phyloP scores from a whole-genome alignment of 305 asterid species.

The Striga hermonthica region DNA sequence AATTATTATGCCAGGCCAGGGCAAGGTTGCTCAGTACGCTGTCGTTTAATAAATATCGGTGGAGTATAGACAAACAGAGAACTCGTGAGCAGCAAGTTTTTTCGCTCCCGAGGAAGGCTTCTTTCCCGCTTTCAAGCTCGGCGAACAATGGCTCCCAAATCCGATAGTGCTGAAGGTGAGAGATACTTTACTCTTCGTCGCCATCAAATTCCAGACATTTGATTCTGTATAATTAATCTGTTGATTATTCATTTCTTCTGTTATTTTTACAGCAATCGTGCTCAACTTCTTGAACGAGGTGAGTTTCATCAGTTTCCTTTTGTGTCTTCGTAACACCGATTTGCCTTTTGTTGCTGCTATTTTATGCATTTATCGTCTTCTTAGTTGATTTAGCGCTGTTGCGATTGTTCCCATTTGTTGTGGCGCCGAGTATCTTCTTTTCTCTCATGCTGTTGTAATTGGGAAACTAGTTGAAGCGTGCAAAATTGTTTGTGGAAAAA shows the following conservation, averaged over 20 bases:
- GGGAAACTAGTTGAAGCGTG: neutral
- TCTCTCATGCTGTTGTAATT: neutral
- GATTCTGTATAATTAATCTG: neutral
- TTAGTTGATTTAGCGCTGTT: slow-evolving; percentile 10
- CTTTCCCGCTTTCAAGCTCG: slow-evolving; percentile 43
- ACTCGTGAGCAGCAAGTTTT: slow-evolving; percentile 27
- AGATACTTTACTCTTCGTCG: neutral
- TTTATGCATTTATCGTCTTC: slow-evolving; percentile 1
- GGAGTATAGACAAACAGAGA: slow-evolving; percentile 8
- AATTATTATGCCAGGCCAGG: neutral
- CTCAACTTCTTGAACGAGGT: slow-evolving; percentile 96
- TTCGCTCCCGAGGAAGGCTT: slow-evolving; percentile 22
- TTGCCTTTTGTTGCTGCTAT: neutral
- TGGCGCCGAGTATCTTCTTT: slow-evolving; percentile 13
- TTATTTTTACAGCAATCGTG: slow-evolving; percentile 68
- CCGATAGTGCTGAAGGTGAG: slow-evolving; percentile 81
- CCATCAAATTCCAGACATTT: slow-evolving; percentile 9
- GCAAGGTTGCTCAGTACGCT: slow-evolving; percentile 13
- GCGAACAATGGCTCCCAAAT: slow-evolving; percentile 80
- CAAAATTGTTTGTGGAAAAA: too few species aligned
- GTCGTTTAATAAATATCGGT: slow-evolving; percentile 1
- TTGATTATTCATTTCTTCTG: neutral
- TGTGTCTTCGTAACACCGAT: neutral
- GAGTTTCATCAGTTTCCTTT: slow-evolving; percentile 12
- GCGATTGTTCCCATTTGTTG: slow-evolving; percentile 1